Evolutionary conservation across 306 rosid genomes (phyloP).

Genomic region (Ochetophila trinervis): DNA sequence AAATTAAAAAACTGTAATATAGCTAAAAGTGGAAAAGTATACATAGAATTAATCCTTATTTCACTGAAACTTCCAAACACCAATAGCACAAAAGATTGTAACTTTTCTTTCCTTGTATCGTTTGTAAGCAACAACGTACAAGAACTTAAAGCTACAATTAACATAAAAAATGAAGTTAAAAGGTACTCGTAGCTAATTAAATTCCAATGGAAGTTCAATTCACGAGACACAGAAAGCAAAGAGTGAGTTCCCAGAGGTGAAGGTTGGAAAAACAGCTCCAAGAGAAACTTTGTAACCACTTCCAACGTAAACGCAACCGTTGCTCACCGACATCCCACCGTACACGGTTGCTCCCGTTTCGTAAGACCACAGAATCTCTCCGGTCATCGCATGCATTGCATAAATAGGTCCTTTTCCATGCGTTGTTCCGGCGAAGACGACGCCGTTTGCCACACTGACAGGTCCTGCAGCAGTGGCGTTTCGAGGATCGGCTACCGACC

Average conservation of each 20-base stretch:
- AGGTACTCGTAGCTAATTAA: too few relatives aligned
- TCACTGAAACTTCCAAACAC: too few relatives aligned
- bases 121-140: too few relatives aligned
- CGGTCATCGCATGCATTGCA: constrained; percentile 32
- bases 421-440: constrained; percentile 46
- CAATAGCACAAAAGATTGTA: too few relatives aligned
- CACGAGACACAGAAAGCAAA: constrained; percentile 27
- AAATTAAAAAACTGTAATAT: too few relatives aligned
- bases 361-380: constrained; percentile 42
- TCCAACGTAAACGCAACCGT: constrained; percentile 56
- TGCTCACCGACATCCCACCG: constrained; percentile 55
- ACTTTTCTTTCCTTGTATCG: too few relatives aligned
- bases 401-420: constrained; percentile 34
- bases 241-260: constrained; percentile 18
- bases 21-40: too few relatives aligned
- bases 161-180: too few relatives aligned
- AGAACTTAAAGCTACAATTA: too few relatives aligned
- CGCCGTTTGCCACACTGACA: constrained; percentile 50
- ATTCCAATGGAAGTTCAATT: too few relatives aligned
- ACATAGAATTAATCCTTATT: too few relatives aligned
- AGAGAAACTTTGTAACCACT: constrained; percentile 38
- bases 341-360: constrained; percentile 35
- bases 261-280: background rate
- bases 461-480: constrained; percentile 33
- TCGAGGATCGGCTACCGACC: constrained; percentile 43